These are phyloP conservation scores for Diutina mesorugosa DNA, from an alignment of 1,139 yeast species.

Conservation along the genomic window DNA sequence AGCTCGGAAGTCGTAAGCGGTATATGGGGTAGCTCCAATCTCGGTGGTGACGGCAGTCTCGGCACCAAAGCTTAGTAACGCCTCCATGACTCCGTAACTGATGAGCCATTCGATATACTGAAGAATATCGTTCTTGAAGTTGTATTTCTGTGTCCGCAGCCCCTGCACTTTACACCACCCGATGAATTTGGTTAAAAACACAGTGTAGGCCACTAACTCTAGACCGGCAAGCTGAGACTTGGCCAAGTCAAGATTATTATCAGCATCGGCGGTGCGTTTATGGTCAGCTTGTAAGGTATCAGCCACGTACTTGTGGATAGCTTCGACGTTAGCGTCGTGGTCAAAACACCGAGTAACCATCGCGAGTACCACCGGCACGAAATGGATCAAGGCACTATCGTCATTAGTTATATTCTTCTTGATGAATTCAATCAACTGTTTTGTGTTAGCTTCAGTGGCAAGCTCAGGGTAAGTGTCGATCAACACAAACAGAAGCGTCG, in stretches of 20 bases:
- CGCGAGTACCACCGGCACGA: slow-evolving; percentile 46
- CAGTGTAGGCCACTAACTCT: slow-evolving; percentile 31
- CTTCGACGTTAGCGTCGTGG: slow-evolving; percentile 13
- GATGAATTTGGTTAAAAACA: slow-evolving; percentile 52
- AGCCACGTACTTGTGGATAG: slow-evolving; percentile 16
- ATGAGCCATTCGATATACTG: slow-evolving; percentile 25
- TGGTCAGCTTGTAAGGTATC: slow-evolving; percentile 11
- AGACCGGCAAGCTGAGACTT: slow-evolving; percentile 43
- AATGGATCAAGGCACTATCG: slow-evolving; percentile 51
- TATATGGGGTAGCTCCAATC: slow-evolving; percentile 9
- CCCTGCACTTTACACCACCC: slow-evolving; percentile 52
- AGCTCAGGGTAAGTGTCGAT: slow-evolving; percentile 29
- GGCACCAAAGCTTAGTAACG: slow-evolving; percentile 56
- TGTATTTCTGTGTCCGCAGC: slow-evolving; percentile 34
- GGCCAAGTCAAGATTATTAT: slow-evolving; percentile 28
- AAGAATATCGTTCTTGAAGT: slow-evolving; percentile 34
- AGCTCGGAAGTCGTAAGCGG: slow-evolving; percentile 47
- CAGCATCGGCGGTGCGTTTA: slow-evolving; percentile 8
- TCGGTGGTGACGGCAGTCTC: slow-evolving; percentile 38
- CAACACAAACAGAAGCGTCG: slow-evolving; percentile 48
- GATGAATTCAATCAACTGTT: slow-evolving; percentile 8
- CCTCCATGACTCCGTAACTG: slow-evolving; percentile 67
- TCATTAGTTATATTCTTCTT: slow-evolving; percentile 34
- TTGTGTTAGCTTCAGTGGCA: slow-evolving; percentile 4
- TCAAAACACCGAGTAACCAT: slow-evolving; percentile 20